These are phyloP conservation scores for Wickerhamomyces sp. DNA, from an alignment of 1,139 yeast species.

Conservation along the genomic window DNA sequence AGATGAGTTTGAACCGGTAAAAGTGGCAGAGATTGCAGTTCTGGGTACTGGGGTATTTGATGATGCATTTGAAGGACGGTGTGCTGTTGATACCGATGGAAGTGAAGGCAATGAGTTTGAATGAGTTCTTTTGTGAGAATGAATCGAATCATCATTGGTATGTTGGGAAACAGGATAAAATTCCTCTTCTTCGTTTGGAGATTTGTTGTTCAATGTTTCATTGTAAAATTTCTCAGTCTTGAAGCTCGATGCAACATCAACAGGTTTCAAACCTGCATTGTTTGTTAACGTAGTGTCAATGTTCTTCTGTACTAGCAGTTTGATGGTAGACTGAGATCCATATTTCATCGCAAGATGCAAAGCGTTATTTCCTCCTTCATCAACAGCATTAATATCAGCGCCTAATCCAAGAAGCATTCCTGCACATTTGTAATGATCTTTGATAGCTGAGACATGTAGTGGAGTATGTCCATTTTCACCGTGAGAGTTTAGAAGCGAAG, in stretches of 20 bases:
- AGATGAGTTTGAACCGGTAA: slow-evolving; percentile 18
- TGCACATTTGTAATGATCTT: slow-evolving; percentile 67
- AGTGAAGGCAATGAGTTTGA: slow-evolving; percentile 25
- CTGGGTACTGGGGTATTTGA: slow-evolving; percentile 20
- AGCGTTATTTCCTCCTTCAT: slow-evolving; percentile 67
- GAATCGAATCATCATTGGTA: neutral
- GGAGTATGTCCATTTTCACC: slow-evolving; percentile 62
- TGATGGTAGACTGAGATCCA: slow-evolving; percentile 63
- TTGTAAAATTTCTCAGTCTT: slow-evolving; percentile 35
- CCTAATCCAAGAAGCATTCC: slow-evolving; percentile 73
- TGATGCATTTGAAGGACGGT: slow-evolving; percentile 19
- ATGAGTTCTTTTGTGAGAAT: slow-evolving; percentile 12
- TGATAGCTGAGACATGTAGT: slow-evolving; percentile 64
- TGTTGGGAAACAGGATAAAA: slow-evolving; percentile 3
- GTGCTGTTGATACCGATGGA: slow-evolving; percentile 26
- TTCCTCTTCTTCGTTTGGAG: slow-evolving; percentile 3
- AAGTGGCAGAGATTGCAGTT: slow-evolving; percentile 21
- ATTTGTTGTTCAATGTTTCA: slow-evolving; percentile 6
- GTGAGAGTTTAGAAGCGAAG: slow-evolving; percentile 57
- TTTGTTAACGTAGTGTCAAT: slow-evolving; percentile 50
- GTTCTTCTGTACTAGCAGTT: slow-evolving; percentile 48
- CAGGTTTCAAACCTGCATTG: slow-evolving; percentile 64
- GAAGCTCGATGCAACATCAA: slow-evolving; percentile 49
- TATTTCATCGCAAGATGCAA: slow-evolving; percentile 77
- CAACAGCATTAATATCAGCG: slow-evolving; percentile 61